Evolutionary conservation across 306 rosid species (phyloP).

Genomic region (Vicia faba): DNA sequence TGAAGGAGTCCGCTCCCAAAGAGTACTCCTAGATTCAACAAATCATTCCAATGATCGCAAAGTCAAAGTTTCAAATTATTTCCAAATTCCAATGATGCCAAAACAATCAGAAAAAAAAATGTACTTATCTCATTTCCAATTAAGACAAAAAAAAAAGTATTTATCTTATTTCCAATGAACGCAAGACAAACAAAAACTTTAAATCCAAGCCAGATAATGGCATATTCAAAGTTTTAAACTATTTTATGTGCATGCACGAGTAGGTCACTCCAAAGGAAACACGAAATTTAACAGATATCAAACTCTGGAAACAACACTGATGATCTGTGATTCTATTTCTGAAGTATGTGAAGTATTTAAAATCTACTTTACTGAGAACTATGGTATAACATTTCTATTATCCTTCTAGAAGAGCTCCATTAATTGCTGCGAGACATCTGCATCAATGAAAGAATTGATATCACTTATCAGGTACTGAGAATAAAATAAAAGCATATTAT

Average conservation of each 20-base stretch:
- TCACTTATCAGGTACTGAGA: constrained; percentile 1
- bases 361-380: constrained; percentile 34
- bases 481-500: constrained; percentile 1
- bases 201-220: background rate
- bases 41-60: no score
- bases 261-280: constrained; percentile 7
- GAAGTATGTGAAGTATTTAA: constrained; percentile 23
- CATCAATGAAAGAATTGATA: constrained; percentile 41
- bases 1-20: no score
- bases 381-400: constrained; percentile 24
- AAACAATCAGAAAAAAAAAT: no score
- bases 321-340: constrained; percentile 21
- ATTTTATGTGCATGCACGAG: background rate
- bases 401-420: constrained; percentile 78
- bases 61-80: no score
- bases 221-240: background rate
- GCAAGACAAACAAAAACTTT: background rate
- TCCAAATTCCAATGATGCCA: no score
- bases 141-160: background rate
- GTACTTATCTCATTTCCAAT: background rate
- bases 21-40: no score
- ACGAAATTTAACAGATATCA: background rate
- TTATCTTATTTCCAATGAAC: background rate
- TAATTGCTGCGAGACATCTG: constrained; percentile 92
- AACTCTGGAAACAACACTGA: constrained; percentile 12